Conservation (phyloP, 2,329 filamentous ascomycete species). For the Sclerotinia glacialis region DNA sequence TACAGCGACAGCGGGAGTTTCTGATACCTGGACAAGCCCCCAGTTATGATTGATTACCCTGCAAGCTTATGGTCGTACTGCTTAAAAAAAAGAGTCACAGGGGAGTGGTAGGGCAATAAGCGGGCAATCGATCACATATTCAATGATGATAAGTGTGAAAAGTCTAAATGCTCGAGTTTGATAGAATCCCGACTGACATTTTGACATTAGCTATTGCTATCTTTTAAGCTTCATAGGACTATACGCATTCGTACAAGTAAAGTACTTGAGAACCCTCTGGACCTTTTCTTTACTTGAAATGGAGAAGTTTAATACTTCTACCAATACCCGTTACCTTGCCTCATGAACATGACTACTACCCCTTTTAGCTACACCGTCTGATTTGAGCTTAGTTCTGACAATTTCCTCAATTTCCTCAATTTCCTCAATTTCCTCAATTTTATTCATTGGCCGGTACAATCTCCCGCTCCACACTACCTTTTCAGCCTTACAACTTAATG, state of each 20-base stretch:
- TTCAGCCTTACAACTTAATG: slow-evolving; percentile 22
- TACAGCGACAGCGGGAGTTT: background rate
- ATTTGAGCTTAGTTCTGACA: background rate
- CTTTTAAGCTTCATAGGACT: background rate
- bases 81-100: background rate
- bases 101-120: background rate
- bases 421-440: slow-evolving; percentile 2
- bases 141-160: background rate
- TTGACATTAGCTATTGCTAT: background rate
- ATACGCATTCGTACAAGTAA: background rate
- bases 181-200: background rate
- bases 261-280: background rate
- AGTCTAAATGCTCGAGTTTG: background rate
- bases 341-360: slow-evolving; percentile 8
- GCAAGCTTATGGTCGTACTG: slow-evolving; percentile 10
- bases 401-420: slow-evolving; percentile 1
- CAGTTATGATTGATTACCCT: slow-evolving; percentile 10
- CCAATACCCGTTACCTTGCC: background rate
- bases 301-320: too few relatives aligned
- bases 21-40: slow-evolving; percentile 8
- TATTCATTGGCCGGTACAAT: background rate
- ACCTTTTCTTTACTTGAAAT: background rate
- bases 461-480: slow-evolving; percentile 1
- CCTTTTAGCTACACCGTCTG: slow-evolving; percentile 11
- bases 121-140: background rate